phyloP scores from a whole-genome alignment of 768 basidiomycete genomes.

The Suillus paluster region DNA sequence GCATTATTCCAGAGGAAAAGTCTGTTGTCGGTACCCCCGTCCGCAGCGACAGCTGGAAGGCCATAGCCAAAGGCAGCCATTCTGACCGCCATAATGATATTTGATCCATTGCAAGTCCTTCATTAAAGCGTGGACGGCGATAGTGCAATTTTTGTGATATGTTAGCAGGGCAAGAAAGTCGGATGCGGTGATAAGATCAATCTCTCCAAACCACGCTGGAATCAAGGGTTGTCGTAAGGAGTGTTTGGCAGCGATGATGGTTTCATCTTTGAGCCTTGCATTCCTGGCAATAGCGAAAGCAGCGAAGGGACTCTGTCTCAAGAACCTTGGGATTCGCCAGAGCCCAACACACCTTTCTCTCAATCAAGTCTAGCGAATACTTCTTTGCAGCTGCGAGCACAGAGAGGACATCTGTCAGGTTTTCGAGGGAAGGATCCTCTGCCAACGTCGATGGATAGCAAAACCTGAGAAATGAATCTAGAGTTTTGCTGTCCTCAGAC shows the following conservation, averaged over 20 bases:
- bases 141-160: constrained; percentile 13
- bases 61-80: too few relatives aligned
- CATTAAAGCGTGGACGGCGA: background rate
- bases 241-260: constrained; percentile 23
- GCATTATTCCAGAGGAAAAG: background rate
- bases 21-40: too few relatives aligned
- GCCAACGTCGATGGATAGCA: constrained; percentile 12
- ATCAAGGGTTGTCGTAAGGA: constrained; percentile 28
- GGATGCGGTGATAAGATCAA: constrained; percentile 23
- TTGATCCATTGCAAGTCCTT: too few relatives aligned
- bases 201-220: constrained; percentile 19
- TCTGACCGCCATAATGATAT: too few relatives aligned
- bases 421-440: constrained; percentile 1
- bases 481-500: constrained; percentile 14
- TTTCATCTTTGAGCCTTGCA: constrained; percentile 24
- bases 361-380: constrained; percentile 44
- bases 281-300: constrained; percentile 32
- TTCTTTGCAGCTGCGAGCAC: constrained; percentile 43
- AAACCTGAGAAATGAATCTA: constrained; percentile 23
- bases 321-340: constrained; percentile 17
- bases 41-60: too few relatives aligned
- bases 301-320: constrained; percentile 23
- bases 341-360: constrained; percentile 23
- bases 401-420: background rate
- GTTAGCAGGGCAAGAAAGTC: constrained; percentile 21